Conservation (phyloP, 2,329 filamentous ascomycete genomes). For the Fusarium kyushuense region DNA sequence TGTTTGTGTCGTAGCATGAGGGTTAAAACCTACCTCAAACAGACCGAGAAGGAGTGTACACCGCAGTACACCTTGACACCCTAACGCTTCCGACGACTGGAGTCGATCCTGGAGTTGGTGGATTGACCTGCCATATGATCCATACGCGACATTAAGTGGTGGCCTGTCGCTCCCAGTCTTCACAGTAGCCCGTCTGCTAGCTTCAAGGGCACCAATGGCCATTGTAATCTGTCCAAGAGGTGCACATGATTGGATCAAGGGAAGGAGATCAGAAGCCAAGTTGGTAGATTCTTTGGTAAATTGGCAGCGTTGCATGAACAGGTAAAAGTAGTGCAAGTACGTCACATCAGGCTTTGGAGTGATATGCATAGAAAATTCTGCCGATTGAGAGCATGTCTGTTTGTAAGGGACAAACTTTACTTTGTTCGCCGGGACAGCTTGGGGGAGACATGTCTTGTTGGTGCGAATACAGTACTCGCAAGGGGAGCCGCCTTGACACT, state of each 20-base stretch:
- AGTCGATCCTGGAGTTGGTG: conserved; percentile 26
- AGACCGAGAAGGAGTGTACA: conserved; percentile 45
- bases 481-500: conserved; percentile 46
- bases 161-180: neutral
- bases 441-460: conserved; percentile 42
- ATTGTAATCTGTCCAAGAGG: conserved; percentile 34
- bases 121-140: conserved; percentile 39
- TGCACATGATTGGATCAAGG: conserved; percentile 30
- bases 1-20: rapidly evolving
- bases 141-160: conserved; percentile 24
- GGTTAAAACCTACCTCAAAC: conserved; percentile 41
- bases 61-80: conserved; percentile 40
- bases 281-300: conserved; percentile 34
- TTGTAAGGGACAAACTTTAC: conserved; percentile 28
- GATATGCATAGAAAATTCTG: neutral
- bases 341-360: neutral
- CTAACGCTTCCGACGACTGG: neutral
- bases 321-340: conserved; percentile 35
- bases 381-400: rapidly evolving
- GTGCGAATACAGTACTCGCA: conserved; percentile 47
- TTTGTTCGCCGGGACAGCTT: neutral
- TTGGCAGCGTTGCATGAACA: conserved; percentile 35
- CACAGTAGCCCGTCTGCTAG: conserved; percentile 30
- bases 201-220: conserved; percentile 48
- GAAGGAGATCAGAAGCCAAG: conserved; percentile 21